Conservation (phyloP, 1,284 basidiomycete species). For the Fomitopsis betulina region DNA sequence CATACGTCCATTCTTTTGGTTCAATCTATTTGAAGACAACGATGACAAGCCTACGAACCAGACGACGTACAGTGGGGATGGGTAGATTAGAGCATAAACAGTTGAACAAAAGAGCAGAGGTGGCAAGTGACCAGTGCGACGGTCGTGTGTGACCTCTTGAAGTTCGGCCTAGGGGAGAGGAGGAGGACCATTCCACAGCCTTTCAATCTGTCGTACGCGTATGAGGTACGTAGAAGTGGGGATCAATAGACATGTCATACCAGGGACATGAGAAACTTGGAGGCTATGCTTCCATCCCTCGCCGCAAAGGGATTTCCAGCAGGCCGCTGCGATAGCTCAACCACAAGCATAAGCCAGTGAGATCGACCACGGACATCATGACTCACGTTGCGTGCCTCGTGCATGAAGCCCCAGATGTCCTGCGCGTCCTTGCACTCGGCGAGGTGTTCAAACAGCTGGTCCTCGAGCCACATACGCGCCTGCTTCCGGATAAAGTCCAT, state of each 20-base stretch:
- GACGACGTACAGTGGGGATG: too few relatives aligned
- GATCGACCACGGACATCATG: not conserved
- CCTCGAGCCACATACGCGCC: not conserved
- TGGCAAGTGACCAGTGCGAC: not conserved
- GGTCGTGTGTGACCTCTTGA: too few relatives aligned
- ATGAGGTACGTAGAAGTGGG: too few relatives aligned
- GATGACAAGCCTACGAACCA: not conserved
- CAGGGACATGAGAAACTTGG: not conserved
- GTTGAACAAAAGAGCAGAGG: not conserved
- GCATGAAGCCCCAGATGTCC: conserved; percentile 1
- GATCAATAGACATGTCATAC: not conserved
- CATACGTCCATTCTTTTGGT: not conserved
- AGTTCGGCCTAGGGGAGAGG: too few relatives aligned
- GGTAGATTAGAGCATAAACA: not conserved
- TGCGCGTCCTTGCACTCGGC: not conserved
- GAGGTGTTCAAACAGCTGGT: not conserved
- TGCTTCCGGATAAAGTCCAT: not conserved
- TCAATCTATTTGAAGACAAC: too few relatives aligned
- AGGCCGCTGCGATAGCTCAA: not conserved
- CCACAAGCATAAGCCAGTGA: not conserved
- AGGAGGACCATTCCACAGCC: not conserved
- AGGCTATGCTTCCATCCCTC: not conserved
- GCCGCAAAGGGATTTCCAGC: not conserved
- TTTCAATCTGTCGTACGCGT: not conserved
- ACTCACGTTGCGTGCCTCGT: not conserved